Percentiles rank a stretch among this genome's conserved stretches.
Conservation (phyloP, 352 stramenopile species). For the Saprolegnia parasitica region DNA sequence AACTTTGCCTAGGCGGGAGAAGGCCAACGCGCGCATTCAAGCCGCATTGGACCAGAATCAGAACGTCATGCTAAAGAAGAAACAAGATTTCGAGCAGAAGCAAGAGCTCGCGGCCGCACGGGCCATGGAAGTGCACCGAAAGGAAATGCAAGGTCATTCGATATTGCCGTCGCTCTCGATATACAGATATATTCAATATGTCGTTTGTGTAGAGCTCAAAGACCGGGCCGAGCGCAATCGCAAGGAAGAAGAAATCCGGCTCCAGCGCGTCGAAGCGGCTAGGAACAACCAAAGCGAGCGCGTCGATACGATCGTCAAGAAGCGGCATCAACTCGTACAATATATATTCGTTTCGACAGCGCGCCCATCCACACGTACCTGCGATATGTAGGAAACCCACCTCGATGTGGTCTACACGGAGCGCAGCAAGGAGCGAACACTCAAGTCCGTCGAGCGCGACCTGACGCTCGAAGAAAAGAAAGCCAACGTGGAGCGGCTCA, state of each 20-base stretch:
- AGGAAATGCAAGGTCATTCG: conserved; percentile 34
- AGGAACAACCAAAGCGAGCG: conserved; percentile 40
- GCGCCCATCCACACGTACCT: neutral
- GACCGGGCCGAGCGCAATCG: conserved; percentile 54
- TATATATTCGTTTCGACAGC: neutral
- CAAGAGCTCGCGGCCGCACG: conserved; percentile 47
- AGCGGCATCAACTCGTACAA: conserved; percentile 36
- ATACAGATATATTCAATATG: neutral
- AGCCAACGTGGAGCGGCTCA: conserved; percentile 67
- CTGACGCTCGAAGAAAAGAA: conserved; percentile 52
- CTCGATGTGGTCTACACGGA: conserved; percentile 41
- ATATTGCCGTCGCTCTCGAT: neutral
- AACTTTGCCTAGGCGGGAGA: conserved; percentile 39
- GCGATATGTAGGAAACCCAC: conserved; percentile 34
- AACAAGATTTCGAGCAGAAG: conserved; percentile 58
- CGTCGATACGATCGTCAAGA: conserved; percentile 39
- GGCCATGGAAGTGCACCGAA: conserved; percentile 55
- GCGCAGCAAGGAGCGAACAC: conserved; percentile 41
- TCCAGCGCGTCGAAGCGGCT: conserved; percentile 55
- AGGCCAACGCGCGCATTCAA: conserved; percentile 46
- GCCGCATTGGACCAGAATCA: conserved; percentile 58
- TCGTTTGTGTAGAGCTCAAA: conserved; percentile 41
- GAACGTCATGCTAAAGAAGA: conserved; percentile 49
- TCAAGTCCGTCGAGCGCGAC: conserved; percentile 54
- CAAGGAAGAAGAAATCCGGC: conserved; percentile 61